These are phyloP conservation scores for Insectozyma bohioensis DNA, from an alignment of 1,139 yeast species.

Conservation along the genomic window DNA sequence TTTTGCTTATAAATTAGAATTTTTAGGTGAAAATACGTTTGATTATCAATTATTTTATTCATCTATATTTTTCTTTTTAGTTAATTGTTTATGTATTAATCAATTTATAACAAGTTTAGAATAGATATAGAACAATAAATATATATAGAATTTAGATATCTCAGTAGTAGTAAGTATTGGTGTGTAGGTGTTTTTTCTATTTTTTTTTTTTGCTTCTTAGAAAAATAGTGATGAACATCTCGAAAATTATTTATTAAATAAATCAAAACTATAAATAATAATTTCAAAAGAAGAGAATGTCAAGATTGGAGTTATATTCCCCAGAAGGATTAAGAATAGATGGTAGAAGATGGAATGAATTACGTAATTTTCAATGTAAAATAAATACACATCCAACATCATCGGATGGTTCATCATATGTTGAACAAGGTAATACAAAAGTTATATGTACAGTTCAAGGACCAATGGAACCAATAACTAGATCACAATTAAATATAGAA, in stretches of 20 bases:
- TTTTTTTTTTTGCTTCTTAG: constrained; percentile 4
- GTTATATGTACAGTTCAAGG: constrained; percentile 85
- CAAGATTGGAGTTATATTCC: constrained; percentile 68
- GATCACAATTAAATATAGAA: constrained; percentile 46
- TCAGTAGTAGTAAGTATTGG: neutral
- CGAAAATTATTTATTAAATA: too few species aligned
- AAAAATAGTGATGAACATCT: too few species aligned
- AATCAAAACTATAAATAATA: too few species aligned
- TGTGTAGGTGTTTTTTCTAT: neutral
- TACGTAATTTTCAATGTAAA: constrained; percentile 76
- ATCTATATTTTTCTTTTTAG: constrained; percentile 63
- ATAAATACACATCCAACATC: constrained; percentile 87
- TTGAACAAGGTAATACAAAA: constrained; percentile 91
- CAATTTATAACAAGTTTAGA: constrained; percentile 49
- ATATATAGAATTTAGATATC: too few species aligned
- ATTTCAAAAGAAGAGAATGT: constrained; percentile 4
- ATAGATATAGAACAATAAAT: neutral
- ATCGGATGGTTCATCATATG: constrained; percentile 88
- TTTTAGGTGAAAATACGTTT: constrained; percentile 68
- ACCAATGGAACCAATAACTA: constrained; percentile 74
- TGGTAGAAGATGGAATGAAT: constrained; percentile 94
- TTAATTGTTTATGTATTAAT: constrained; percentile 66
- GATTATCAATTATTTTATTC: constrained; percentile 60
- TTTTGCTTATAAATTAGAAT: constrained; percentile 79
- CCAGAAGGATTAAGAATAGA: constrained; percentile 93